Base-by-base conservation (phyloP, 75 land plant genomes). In the Pseudotsuga menziesii region DNA sequence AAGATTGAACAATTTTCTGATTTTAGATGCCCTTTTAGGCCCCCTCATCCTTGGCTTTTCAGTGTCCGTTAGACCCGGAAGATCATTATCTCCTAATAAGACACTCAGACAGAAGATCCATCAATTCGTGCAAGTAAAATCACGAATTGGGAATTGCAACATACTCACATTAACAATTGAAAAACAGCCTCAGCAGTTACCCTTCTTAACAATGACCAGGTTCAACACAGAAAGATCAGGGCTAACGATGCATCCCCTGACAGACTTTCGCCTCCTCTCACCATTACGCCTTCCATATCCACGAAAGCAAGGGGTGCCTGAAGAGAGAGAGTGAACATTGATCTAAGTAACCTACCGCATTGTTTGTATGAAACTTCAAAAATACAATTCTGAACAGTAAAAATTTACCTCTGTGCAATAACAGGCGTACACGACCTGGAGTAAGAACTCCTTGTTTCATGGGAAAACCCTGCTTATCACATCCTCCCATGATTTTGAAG, bases 1-100 rank as follows among this genome's bases (percentile, higher is more conserved):
- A 35, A 91, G 89, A 78, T 93, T 91, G 67, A 93, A 93, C 35
- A 91, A 85, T 78, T 93, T 93, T 57, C 96, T 72, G 79, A 93
- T 91, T 83, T 93, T 93, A 8, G 88, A 89, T 32, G 96, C 93
- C 76, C 94, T 93, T 85, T 93, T 93, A 23, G 96, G 94, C 5
- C 96, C 96, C 62, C 96, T 81, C 94, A 91, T 91, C 55, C 93
- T 89, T 39, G 96, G 96, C 85, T 91, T 91, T 84, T 93, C 96
- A 73, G 82, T 82, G 64, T 89, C 96, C 61, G 96, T 93, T 0
- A 91, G 76, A 2, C 93, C 96, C 64, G 96, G 93, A 23, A 93
- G 88, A 72, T 93, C 89, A 76, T 89, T 88, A 17, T 91, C 96
- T 41, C 90, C 90, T 88, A 9, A 39, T 39, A 39, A 39, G 2